Evolutionary conservation across 371 early-diverging fungal genomes (phyloP), one percentile per base, ranked within the genome.

Genomic region (Coemansia sp.): DNA sequence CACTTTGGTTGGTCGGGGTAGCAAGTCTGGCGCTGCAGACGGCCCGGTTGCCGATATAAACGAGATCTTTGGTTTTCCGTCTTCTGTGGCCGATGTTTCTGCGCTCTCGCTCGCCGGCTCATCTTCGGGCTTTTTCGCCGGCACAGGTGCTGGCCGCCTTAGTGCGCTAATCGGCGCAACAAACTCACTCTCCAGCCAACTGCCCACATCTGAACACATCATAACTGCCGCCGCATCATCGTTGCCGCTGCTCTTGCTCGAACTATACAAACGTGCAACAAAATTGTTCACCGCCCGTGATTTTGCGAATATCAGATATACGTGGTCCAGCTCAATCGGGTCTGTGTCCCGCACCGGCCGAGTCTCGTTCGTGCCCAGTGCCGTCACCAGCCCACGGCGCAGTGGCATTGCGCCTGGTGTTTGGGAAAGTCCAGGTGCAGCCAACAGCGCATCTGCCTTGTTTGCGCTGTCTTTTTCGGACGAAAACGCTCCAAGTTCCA

Each of bases 401-500:
- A 21, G 24, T 14, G 39, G 21, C 27, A 55, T 16, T 5, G 31
- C 56, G 27, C 56, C 56, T 13, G 57, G 29, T n/a, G 4, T 52
- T 14, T 61, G 31, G 2, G 47, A 24, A 13, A 14, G 21, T 18
- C 18, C 57, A 4, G 16, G 27, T 14, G 18, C 53, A n/a, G 11
- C 50, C 22, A 55, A 14, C 27, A 29, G 29, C 8, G 56, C 56
- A n/a, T 55, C 56, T 5, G 56, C 56, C 7, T 55, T 55, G 31
- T 26, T 42, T 27, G 51, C 34, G 51, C 48, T 64, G 48, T 73
- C 70, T n/a, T 74, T 69, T 54, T 74, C 71, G 4, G 71, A 70
- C 27, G 75, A 71, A 26, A 75, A 75, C 4, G 75, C 75, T 1
- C 75, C 75, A 2, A 75, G 60, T 24, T 70, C 66, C n/a, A 75